phyloP scores from a whole-genome alignment of 768 basidiomycete species.

The Leucosporidium creatinivorum region DNA sequence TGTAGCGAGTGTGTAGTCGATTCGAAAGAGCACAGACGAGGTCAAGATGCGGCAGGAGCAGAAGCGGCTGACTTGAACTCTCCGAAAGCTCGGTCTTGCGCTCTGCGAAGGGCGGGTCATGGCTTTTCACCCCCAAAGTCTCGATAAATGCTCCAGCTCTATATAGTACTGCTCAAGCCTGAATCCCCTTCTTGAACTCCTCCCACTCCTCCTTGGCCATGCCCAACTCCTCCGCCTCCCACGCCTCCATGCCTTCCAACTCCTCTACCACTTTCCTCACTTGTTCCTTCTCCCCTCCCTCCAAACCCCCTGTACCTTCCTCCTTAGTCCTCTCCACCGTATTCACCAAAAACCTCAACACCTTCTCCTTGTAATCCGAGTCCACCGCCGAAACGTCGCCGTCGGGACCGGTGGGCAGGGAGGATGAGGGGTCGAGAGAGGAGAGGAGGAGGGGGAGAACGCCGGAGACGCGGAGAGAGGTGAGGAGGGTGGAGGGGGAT shows the following conservation, averaged over 20 bases:
- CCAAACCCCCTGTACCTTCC: not conserved
- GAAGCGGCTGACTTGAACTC: too few species aligned
- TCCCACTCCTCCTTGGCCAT: constrained; percentile 28
- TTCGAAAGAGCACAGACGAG: too few species aligned
- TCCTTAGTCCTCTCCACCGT: constrained; percentile 8
- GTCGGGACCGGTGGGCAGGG: constrained; percentile 24
- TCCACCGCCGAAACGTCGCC: constrained; percentile 30
- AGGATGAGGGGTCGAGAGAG: constrained; percentile 13
- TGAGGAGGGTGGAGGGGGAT: not conserved
- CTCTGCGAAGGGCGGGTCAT: too few species aligned
- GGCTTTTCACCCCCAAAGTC: too few species aligned
- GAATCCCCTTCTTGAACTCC: constrained; percentile 11
- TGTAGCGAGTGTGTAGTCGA: too few species aligned
- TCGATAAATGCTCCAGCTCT: not conserved
- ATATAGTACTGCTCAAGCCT: not conserved
- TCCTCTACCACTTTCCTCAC: constrained; percentile 4
- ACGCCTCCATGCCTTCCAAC: not conserved
- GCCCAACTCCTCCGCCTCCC: constrained; percentile 26
- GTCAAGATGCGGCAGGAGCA: too few species aligned
- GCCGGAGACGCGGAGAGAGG: constrained; percentile 12
- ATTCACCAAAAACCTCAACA: constrained; percentile 30
- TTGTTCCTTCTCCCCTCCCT: constrained; percentile 12
- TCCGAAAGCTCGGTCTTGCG: too few species aligned
- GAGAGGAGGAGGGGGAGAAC: constrained; percentile 20
- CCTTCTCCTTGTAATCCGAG: constrained; percentile 33